Evolutionary conservation across 495 filamentous ascomycete species (phyloP), one percentile per base, ranked within the genome.

Genomic region (Clavariopsis aquatica): DNA sequence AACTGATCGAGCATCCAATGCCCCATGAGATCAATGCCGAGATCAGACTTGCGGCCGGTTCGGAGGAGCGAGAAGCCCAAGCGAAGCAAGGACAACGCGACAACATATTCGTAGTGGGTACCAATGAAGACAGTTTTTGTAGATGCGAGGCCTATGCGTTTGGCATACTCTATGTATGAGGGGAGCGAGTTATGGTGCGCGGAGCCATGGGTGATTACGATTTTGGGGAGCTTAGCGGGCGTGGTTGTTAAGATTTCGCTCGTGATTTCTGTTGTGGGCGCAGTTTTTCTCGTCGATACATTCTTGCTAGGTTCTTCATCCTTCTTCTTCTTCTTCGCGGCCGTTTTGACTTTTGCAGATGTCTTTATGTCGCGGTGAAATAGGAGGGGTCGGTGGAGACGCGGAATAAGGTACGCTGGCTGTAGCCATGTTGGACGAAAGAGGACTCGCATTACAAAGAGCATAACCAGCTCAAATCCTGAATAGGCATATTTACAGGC

Each of bases 1-100:
- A 62, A 51, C n/a, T 79, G 76, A 10, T 87, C 85, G 7, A 91
- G 74, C 13, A 79, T 75, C 93, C 93, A 98, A 19, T 84, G 84
- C 23, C 92, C 93, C 1, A 91, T 77, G 0, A 97, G 82, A 73
- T 98, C 93, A 71, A 96, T 89, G 31, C 93, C 93, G 52, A 77
- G 79, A 76, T 98, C 93, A 17, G 83, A 83, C 27, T 78, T 79
- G 38, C 89, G 88, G 66, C 94, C 94, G 17, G 88, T 83, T 47
- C 91, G 88, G 49, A 80, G 78, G 4, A 97, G 82, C 28, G 72
- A 69, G 77, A 98, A 89, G 41, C 82, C 84, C 43, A 87, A 81
- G 7, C 72, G 75, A 9, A 80, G 72, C 0, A 97, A 85, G 17
- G 84, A 78, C n/a, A 72, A 62, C 41, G 83, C 82, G 9, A 88